Evolutionary conservation across 78 protist genomes (phyloP), one percentile per base, ranked within the genome.

Genomic region (Polysphondylium violaceum): DNA sequence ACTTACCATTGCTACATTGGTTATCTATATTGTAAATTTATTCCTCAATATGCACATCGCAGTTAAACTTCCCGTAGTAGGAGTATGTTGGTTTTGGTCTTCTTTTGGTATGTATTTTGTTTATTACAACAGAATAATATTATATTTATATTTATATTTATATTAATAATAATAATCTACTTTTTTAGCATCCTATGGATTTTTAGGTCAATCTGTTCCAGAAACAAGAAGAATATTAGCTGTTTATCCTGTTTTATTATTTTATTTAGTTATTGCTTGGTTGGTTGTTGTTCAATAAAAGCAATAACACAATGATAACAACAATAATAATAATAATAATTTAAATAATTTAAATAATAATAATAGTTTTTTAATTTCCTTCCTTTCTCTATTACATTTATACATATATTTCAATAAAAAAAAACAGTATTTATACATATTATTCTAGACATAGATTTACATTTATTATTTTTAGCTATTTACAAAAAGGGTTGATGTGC

Each of bases 221-320:
- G 59, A 29, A 14, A 17, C 12, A 2, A 72, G 94, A 63, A 76
- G 61, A 53, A 14, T 41, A 19, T 74, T 90, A 59, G 94, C 88
- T 9, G 68, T 78, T 23, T 90, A 90, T 36, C 94, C 94, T 23
- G 88, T 90, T 16, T 31, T 72, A 29, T 64, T 90, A n/a, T 90
- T 90, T 75, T 90, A 76, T 65, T 33, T 83, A 43, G 64, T 76
- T 16, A 79, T 90, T 69, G 76, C 75, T 47, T 90, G 89, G 88
- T 50, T 90, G 72, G 83, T 90, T 33, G 55, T 90, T 38, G 55
- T 60, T 4, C 93, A 87, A 67, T 87, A 87, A 74, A 12, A 36
- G 9, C 3, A 50, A 41, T 36, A 19, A 59, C 5, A 19, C 21
- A 36, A 55, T 21, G 35, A 56, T 33, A 19, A 59, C 17, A 44